Conservation (phyloP, 1,139 yeast species). For the Suhomyces guaymorum region DNA sequence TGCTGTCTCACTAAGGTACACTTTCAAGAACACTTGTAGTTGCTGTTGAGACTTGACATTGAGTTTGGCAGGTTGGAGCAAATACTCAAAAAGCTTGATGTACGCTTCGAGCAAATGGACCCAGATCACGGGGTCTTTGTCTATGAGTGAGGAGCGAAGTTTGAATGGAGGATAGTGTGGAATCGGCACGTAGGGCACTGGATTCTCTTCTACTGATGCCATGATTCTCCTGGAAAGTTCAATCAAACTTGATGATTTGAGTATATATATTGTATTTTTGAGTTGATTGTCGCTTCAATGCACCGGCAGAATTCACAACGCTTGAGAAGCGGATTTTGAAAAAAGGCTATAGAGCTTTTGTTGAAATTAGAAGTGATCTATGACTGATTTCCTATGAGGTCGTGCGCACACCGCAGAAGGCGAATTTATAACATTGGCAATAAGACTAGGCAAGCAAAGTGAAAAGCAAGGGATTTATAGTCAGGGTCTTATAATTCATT, state of each 20-base stretch:
- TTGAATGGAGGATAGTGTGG: slow-evolving; percentile 75
- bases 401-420: too few species aligned
- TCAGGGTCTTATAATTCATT: too few species aligned
- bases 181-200: slow-evolving; percentile 46
- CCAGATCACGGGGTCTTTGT: slow-evolving; percentile 83
- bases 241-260: too few species aligned
- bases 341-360: too few species aligned
- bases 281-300: too few species aligned
- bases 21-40: slow-evolving; percentile 53
- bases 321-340: too few species aligned
- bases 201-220: slow-evolving; percentile 6
- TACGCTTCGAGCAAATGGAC: slow-evolving; percentile 67
- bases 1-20: slow-evolving; percentile 59
- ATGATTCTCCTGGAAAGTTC: neutral
- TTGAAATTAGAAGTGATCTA: neutral
- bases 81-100: slow-evolving; percentile 49
- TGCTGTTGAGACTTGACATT: slow-evolving; percentile 59
- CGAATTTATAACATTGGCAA: too few species aligned
- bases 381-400: too few species aligned
- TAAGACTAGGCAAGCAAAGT: too few species aligned
- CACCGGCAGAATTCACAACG: too few species aligned
- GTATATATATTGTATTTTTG: too few species aligned
- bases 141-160: slow-evolving; percentile 69
- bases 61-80: slow-evolving; percentile 42
- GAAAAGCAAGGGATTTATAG: too few species aligned